These are phyloP conservation scores for Gossypium longicalyx DNA, from an alignment of 345 rosid species.

Conservation along the genomic window DNA sequence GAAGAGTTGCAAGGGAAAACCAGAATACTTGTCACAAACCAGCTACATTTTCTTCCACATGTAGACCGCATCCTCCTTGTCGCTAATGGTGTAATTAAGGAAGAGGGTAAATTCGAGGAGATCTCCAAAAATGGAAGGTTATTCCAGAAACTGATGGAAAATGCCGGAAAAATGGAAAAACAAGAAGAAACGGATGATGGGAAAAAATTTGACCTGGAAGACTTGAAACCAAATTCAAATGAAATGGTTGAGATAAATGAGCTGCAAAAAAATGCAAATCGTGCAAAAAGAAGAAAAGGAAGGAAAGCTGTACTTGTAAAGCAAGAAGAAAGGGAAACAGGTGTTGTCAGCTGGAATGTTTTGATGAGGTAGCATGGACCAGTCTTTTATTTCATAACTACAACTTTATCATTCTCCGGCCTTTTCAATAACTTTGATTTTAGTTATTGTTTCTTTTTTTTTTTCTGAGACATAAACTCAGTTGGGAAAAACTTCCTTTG, in stretches of 20 bases:
- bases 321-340: conserved; percentile 97
- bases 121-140: conserved; percentile 61
- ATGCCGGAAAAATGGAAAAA: conserved; percentile 92
- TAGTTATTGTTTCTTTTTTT: background rate
- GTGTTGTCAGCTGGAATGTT: conserved; percentile 81
- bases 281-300: conserved; percentile 41
- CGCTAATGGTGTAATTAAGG: conserved; percentile 70
- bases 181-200: conserved; percentile 28
- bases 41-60: conserved; percentile 91
- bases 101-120: conserved; percentile 85
- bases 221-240: conserved; percentile 37
- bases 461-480: background rate
- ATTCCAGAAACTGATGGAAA: conserved; percentile 88
- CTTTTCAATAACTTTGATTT: background rate
- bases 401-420: background rate
- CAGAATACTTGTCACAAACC: conserved; percentile 90
- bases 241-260: conserved; percentile 23
- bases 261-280: conserved; percentile 20
- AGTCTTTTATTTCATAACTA: background rate
- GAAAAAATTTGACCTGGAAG: conserved; percentile 24
- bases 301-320: conserved; percentile 76
- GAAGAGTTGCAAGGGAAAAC: conserved; percentile 74
- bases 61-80: conserved; percentile 75
- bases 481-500: background rate
- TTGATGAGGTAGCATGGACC: conserved; percentile 54